Conservation (phyloP, 2,329 filamentous ascomycete genomes). For the Xylaria digitata region DNA sequence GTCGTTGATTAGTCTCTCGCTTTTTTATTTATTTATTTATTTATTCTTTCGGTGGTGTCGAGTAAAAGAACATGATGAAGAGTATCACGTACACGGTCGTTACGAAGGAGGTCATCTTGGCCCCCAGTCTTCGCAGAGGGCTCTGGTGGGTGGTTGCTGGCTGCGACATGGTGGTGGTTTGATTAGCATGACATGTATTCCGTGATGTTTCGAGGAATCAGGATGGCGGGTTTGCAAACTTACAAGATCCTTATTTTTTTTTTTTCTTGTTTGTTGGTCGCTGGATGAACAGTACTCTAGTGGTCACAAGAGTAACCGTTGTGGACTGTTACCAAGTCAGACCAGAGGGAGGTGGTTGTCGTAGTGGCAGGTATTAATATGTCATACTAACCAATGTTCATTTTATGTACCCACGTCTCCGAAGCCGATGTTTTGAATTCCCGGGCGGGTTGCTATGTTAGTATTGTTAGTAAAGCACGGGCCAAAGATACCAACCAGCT, state of each 20-base stretch:
- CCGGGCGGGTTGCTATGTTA: slow-evolving; percentile 34
- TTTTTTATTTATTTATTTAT: background rate
- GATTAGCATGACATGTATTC: slow-evolving; percentile 41
- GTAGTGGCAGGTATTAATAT: slow-evolving; percentile 31
- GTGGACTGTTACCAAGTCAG: slow-evolving; percentile 11
- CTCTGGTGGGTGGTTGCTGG: slow-evolving; percentile 30
- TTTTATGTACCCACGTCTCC: background rate
- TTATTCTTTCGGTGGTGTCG: background rate
- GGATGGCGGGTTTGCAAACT: slow-evolving; percentile 5
- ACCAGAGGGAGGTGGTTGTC: slow-evolving; percentile 14
- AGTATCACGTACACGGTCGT: slow-evolving; percentile 65
- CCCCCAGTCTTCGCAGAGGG: slow-evolving; percentile 40
- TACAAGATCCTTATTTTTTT: slow-evolving; percentile 18
- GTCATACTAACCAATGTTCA: slow-evolving; percentile 22
- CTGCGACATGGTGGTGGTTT: slow-evolving; percentile 41
- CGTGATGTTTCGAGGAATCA: background rate
- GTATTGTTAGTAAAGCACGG: slow-evolving; percentile 27
- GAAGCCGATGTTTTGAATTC: slow-evolving; percentile 36
- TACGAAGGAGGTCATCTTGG: slow-evolving; percentile 79
- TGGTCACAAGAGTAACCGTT: slow-evolving; percentile 9
- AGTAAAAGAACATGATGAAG: slow-evolving; percentile 43
- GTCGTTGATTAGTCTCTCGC: slow-evolving; percentile 11
- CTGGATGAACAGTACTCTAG: background rate
- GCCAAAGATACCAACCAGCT: slow-evolving; percentile 19
- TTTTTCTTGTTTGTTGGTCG: background rate